Conservation (phyloP, 257 asterid species). For the Lycium ferocissimum region DNA sequence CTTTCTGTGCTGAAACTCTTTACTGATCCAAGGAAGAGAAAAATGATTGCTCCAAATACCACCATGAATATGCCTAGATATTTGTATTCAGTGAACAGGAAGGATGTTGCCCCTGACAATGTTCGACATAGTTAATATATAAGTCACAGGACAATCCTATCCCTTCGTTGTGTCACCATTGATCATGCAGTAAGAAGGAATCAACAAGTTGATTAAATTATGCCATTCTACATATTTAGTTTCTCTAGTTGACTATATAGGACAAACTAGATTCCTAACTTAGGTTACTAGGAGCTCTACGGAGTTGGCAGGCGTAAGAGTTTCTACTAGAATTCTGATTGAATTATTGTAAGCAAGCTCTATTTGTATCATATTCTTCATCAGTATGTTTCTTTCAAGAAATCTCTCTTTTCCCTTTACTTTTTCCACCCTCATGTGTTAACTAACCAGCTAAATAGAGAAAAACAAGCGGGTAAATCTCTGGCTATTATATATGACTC, state of each 20-base stretch:
- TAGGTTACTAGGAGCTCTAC: too few species aligned
- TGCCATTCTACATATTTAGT: neutral
- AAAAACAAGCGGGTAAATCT: too few species aligned
- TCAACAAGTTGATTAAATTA: neutral
- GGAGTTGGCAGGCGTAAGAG: neutral
- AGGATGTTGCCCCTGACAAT: conserved; percentile 58
- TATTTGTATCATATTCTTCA: too few species aligned
- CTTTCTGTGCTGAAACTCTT: conserved; percentile 55
- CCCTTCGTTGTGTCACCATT: neutral
- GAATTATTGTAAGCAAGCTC: too few species aligned
- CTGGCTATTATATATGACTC: too few species aligned
- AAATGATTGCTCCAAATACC: conserved; percentile 53
- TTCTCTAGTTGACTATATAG: neutral
- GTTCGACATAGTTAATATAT: neutral
- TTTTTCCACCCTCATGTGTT: too few species aligned
- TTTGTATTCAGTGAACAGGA: conserved; percentile 55
- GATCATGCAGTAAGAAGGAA: neutral
- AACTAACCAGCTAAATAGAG: too few species aligned
- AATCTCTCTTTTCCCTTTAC: too few species aligned
- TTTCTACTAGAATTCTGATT: too few species aligned
- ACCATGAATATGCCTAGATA: conserved; percentile 61
- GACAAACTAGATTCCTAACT: neutral
- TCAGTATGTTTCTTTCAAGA: too few species aligned
- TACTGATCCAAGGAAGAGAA: conserved; percentile 62
- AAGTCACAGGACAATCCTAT: neutral